phyloP scores from a whole-genome alignment of 352 stramenopile genomes.

The Blastocystis sp. region DNA sequence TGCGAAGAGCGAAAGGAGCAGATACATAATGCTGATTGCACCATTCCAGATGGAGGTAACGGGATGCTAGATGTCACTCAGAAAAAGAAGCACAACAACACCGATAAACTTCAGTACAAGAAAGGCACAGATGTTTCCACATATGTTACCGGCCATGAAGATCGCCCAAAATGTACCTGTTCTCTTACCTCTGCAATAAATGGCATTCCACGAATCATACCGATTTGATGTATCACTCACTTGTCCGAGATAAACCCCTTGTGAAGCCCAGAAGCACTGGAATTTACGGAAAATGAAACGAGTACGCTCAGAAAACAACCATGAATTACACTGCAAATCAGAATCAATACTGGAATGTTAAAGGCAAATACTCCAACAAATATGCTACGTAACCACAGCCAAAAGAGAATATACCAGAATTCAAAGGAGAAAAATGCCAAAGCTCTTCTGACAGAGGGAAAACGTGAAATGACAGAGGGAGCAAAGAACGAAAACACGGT shows the following conservation, averaged over 20 bases:
- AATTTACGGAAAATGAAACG: background rate
- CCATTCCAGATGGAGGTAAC: conserved; percentile 3
- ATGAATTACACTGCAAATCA: conserved; percentile 35
- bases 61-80: background rate
- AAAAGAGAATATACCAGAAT: background rate
- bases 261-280: conserved; percentile 46
- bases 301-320: background rate
- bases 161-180: conserved; percentile 32
- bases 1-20: background rate
- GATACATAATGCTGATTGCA: conserved; percentile 9
- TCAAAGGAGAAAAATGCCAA: conserved; percentile 47
- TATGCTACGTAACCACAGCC: background rate
- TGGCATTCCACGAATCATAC: background rate
- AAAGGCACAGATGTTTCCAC: conserved; percentile 49
- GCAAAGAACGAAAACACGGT: conserved; percentile 41
- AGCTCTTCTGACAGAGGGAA: conserved; percentile 9
- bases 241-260: conserved; percentile 41
- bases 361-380: conserved; percentile 55
- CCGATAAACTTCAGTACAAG: conserved; percentile 32
- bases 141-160: conserved; percentile 56
- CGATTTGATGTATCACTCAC: conserved; percentile 43
- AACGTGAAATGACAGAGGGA: conserved; percentile 52
- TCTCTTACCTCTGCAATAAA: conserved; percentile 27
- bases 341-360: conserved; percentile 1
- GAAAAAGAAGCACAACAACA: background rate